Evolutionary conservation across 1,284 basidiomycete species (phyloP).

Genomic region (Apiotrichum sp.): DNA sequence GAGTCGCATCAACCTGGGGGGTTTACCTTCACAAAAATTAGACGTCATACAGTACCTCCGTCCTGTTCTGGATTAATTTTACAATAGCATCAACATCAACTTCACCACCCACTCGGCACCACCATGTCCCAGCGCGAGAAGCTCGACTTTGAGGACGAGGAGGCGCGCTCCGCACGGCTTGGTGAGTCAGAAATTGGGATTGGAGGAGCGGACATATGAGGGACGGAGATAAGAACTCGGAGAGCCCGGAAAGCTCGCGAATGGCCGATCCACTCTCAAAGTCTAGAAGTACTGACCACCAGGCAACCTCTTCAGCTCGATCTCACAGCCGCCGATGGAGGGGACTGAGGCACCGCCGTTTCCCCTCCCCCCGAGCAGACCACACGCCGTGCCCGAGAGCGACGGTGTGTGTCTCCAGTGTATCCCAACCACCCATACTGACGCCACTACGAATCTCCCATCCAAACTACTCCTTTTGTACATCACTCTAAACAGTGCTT

Average conservation of each 20-base stretch:
- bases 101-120: neutral
- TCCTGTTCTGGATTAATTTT: too few relatives aligned
- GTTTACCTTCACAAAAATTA: too few relatives aligned
- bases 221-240: too few relatives aligned
- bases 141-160: slow-evolving; percentile 15
- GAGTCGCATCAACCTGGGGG: too few relatives aligned
- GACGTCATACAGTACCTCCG: too few relatives aligned
- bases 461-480: too few relatives aligned
- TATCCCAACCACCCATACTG: neutral
- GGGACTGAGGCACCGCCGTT: neutral
- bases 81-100: too few relatives aligned
- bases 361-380: neutral
- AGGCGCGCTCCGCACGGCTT: slow-evolving; percentile 7
- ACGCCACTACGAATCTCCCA: too few relatives aligned
- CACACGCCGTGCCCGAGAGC: slow-evolving; percentile 11
- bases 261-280: neutral
- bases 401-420: slow-evolving; percentile 9
- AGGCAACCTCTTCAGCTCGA: slow-evolving; percentile 15
- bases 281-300: neutral
- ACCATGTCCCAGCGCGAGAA: slow-evolving; percentile 3
- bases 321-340: neutral
- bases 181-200: neutral
- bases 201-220: neutral
- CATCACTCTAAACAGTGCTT: slow-evolving; percentile 16
- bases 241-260: neutral